Evolutionary conservation across 352 stramenopile species (phyloP), one percentile per base, ranked within the genome.

Genomic region (Pythium pyrilobum): DNA sequence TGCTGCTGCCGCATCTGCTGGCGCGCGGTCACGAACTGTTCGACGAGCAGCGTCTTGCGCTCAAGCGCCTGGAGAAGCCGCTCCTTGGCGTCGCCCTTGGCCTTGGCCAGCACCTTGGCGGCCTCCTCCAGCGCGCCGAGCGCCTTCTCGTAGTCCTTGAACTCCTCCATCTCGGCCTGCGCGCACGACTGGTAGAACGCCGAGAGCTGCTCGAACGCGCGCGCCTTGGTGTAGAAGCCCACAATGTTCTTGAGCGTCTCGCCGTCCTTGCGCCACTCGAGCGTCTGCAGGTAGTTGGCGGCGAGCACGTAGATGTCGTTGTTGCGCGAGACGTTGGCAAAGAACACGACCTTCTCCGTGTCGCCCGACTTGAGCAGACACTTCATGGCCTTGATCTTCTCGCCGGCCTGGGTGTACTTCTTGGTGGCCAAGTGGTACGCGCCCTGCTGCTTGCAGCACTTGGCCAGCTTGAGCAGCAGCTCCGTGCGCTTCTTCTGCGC

Each of bases 331-430:
- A 97, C 78, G 50, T 90, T 96, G 32, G 95, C 91, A 56, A 97
- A 98, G 65, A 97, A 96, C 29, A 98, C 87, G n/a, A 93, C 75
- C 43, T 95, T 97, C 59, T 98, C 95, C 18, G 88, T 98, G 62
- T 98, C 91, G 16, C 94, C 95, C 15, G 82, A 96, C 65, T 97
- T 96, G 46, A 98, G 73, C 47, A 98, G 66, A 57, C 93, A 98
- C 63, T 98, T 97, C 77, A 98, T 96, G 15, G 92, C 95, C 49
- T 95, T 86, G 20, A 96, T 64, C 18, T 91, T 92, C 49, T 97
- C 81, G 13, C 91, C 92, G 1, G 92, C 92, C 59, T 97, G 87
- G 1, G 93, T 98, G 67, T 98, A 98, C 52, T 98, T 98, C 56
- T 98, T 98, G 29, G 87, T 97, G 16, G 95, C 95, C 28, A 98